Percentiles rank a stretch among this genome's conserved stretches.
These are phyloP conservation scores for Eucalyptus regnans DNA, from an alignment of 345 rosid genomes.

Conservation along the genomic window DNA sequence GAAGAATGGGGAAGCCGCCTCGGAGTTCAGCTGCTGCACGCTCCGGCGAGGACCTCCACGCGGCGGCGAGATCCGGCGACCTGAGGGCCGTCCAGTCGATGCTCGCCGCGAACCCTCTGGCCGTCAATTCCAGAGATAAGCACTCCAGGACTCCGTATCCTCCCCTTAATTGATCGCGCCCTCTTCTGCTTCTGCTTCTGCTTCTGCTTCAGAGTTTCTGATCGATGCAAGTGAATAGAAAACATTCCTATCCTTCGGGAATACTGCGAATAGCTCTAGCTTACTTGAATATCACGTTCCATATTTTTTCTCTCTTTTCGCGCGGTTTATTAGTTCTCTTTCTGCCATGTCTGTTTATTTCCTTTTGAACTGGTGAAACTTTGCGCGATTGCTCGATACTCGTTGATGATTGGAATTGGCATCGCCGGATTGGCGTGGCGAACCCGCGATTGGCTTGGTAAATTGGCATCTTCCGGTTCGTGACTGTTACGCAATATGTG, in stretches of 20 bases:
- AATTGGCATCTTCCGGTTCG: not conserved
- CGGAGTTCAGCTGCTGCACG: not conserved
- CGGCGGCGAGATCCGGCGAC: constrained; percentile 93
- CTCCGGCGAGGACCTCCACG: constrained; percentile 36
- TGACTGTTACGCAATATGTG: not conserved
- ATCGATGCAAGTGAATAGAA: too few species aligned
- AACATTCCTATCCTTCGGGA: too few species aligned
- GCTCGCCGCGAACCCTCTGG: constrained; percentile 53
- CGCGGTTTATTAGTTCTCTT: not conserved
- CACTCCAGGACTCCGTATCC: constrained; percentile 98
- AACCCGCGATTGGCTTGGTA: not conserved
- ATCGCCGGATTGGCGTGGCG: not conserved
- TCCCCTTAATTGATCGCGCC: not conserved
- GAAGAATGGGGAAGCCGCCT: not conserved
- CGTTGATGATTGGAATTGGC: not conserved
- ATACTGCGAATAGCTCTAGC: not conserved
- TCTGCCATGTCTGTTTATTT: not conserved
- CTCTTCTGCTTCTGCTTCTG: not conserved
- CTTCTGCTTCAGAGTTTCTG: not conserved
- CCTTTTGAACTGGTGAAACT: not conserved
- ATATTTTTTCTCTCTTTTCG: not conserved
- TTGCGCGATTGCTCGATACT: not conserved
- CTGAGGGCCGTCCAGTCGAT: constrained; percentile 42
- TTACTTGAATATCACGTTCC: too few species aligned
- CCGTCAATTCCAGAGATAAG: constrained; percentile 81